These are phyloP conservation scores for Hericium rajendrae DNA, from an alignment of 768 basidiomycete species.

Conservation along the genomic window DNA sequence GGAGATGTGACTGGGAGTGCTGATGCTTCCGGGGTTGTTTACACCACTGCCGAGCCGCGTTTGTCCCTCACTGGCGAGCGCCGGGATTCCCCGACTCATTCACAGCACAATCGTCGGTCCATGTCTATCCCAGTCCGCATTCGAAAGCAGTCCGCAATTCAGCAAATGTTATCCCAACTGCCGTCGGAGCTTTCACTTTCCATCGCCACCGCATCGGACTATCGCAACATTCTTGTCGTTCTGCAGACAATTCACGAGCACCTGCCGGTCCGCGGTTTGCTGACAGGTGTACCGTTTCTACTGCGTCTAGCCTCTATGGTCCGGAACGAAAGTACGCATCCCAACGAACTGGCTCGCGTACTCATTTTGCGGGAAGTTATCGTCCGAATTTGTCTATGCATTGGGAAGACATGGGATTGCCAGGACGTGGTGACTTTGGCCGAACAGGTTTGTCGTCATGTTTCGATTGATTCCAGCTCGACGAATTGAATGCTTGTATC, in stretches of 20 bases:
- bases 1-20: constrained; percentile 8
- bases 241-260: constrained; percentile 59
- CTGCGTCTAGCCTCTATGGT: constrained; percentile 50
- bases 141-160: constrained; percentile 47
- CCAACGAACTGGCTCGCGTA: constrained; percentile 27
- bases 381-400: constrained; percentile 50
- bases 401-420: constrained; percentile 67
- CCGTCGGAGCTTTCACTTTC: constrained; percentile 33
- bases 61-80: constrained; percentile 23
- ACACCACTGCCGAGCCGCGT: constrained; percentile 15
- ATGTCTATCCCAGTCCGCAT: constrained; percentile 37
- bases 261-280: constrained; percentile 63
- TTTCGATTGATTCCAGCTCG: background rate
- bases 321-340: constrained; percentile 29
- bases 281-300: constrained; percentile 81
- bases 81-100: constrained; percentile 22
- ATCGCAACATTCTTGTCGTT: constrained; percentile 58
- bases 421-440: constrained; percentile 41
- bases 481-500: background rate
- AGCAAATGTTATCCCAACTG: constrained; percentile 40
- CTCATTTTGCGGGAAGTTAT: constrained; percentile 54
- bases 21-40: constrained; percentile 7
- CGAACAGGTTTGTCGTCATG: constrained; percentile 37
- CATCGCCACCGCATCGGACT: constrained; percentile 63
- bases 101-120: constrained; percentile 37